Conservation (phyloP, 768 basidiomycete species). For the Lactarius sp. region DNA sequence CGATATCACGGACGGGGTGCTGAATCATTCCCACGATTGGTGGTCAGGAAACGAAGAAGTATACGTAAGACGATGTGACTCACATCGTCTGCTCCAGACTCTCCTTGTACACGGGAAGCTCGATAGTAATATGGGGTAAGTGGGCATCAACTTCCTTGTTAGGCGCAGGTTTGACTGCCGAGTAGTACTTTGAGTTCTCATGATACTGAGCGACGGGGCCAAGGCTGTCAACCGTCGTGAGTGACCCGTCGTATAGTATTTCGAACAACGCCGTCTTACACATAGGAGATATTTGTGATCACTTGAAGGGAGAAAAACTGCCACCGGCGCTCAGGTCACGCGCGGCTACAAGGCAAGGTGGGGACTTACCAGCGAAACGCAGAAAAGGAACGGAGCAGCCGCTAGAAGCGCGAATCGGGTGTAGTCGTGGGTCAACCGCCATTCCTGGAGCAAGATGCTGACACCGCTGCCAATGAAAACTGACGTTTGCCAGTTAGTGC, state of each 20-base stretch:
- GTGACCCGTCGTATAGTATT: neutral
- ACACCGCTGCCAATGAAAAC: slow-evolving; percentile 67
- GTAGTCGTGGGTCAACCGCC: slow-evolving; percentile 57
- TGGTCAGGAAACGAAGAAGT: no score
- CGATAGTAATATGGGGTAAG: slow-evolving; percentile 72
- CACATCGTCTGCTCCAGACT: slow-evolving; percentile 80
- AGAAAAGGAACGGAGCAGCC: slow-evolving; percentile 67
- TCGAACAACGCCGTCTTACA: slow-evolving; percentile 40
- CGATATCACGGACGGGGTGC: no score
- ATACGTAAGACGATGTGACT: no score
- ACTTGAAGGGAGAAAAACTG: slow-evolving; percentile 76
- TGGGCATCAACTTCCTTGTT: slow-evolving; percentile 58
- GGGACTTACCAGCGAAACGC: slow-evolving; percentile 60
- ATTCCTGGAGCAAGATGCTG: slow-evolving; percentile 58
- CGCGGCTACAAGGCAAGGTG: neutral
- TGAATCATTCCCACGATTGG: no score
- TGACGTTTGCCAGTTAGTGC: slow-evolving; percentile 28
- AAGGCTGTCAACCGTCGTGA: slow-evolving; percentile 38
- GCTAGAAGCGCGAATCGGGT: slow-evolving; percentile 60
- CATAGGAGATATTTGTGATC: slow-evolving; percentile 56
- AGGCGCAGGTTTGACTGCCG: slow-evolving; percentile 55
- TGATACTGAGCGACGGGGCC: slow-evolving; percentile 85
- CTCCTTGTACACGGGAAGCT: slow-evolving; percentile 89
- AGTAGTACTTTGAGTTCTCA: slow-evolving; percentile 82
- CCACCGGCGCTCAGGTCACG: neutral